Base-by-base conservation (phyloP, 2,329 filamentous ascomycete genomes). In the Cercospora berteroae region DNA sequence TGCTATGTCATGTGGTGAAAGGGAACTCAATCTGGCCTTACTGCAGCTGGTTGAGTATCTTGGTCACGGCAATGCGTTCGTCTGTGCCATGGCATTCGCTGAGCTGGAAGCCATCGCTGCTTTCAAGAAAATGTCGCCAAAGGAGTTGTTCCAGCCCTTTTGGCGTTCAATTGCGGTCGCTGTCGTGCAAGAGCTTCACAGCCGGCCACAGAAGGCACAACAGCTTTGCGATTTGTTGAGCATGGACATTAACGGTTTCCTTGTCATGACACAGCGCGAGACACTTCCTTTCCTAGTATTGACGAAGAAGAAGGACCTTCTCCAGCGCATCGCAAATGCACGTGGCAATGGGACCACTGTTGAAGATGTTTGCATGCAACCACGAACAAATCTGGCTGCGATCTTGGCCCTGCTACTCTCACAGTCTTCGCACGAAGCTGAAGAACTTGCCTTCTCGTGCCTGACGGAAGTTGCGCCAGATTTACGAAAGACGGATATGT, bases 281-380 rank as follows among this genome's bases (percentile, higher is more conserved):
- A 94, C 94, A 7, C 79, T 99, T 8, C 95, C 96, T 1, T 93
- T 92, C 80, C 84, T 99, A 18, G 91, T 99, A 2, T 82, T 97
- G 44, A 89, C 87, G 50, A 90, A 90, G 75, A 90, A 90, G 73
- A 85, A 85, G 66, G 92, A 96, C 66, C 86, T 96, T 16, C 89
- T 99, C 48, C 86, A 90, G 73, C 90, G 89, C 69, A 92, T 99
- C 72, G 91, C 93, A 0, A 87, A 90, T 72, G 92, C 91, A 62
- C 83, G 85, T 68, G 83, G 83, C 44, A 79, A 80, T 58, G 79
- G 79, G 8, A 83, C 81, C 57, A 80, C 83, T 4, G 78, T 86
- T 7, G 88, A 91, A 64, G 88, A 91, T 62, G 77, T 89, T 7
- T 87, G 86, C 74, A 82, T 86, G 27, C 83, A 87, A 70, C 85